A percentile compares a stretch with the other conserved stretches of the same genome.
Conservation (phyloP, 1,284 basidiomycete genomes). For the Apiotrichum domesticum region DNA sequence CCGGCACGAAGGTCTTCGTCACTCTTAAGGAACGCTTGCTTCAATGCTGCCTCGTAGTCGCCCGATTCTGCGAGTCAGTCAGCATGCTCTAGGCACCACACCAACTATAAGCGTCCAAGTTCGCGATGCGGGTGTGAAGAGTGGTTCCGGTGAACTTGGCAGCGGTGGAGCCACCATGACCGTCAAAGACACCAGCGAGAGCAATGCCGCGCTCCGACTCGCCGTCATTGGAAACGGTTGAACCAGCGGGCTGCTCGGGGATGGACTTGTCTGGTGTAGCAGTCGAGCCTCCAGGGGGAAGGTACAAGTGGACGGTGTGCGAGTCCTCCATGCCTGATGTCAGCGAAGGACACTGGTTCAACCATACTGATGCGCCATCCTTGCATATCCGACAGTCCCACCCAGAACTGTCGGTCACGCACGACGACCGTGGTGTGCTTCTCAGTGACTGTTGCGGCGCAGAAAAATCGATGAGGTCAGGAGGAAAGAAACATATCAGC, state of each 20-base stretch:
- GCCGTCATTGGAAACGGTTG: conserved; percentile 44
- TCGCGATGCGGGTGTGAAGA: conserved; percentile 72
- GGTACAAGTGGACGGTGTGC: conserved; percentile 69
- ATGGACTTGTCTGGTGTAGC: conserved; percentile 49
- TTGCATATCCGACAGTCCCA: conserved; percentile 94
- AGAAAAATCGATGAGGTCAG: not conserved
- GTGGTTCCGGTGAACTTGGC: conserved; percentile 87
- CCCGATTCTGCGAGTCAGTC: conserved; percentile 45
- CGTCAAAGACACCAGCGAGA: conserved; percentile 97
- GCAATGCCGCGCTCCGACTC: conserved; percentile 56
- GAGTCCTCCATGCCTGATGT: conserved; percentile 87
- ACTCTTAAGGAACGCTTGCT: conserved; percentile 83
- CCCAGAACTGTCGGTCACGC: conserved; percentile 67
- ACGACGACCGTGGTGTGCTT: conserved; percentile 76
- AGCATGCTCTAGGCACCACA: not conserved
- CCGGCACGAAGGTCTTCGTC: conserved; percentile 89
- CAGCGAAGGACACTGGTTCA: conserved; percentile 40
- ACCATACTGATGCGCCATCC: conserved; percentile 89
- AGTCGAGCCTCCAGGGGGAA: conserved; percentile 30
- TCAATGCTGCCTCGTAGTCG: conserved; percentile 73
- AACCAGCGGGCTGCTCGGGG: conserved; percentile 45
- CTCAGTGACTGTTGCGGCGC: conserved; percentile 53
- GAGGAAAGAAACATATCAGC: conserved; percentile 8
- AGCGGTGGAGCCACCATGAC: conserved; percentile 87
- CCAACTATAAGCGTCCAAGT: conserved; percentile 63